These are phyloP conservation scores for Colletotrichum sublineola DNA, from an alignment of 2,329 filamentous ascomycete genomes.

Conservation along the genomic window DNA sequence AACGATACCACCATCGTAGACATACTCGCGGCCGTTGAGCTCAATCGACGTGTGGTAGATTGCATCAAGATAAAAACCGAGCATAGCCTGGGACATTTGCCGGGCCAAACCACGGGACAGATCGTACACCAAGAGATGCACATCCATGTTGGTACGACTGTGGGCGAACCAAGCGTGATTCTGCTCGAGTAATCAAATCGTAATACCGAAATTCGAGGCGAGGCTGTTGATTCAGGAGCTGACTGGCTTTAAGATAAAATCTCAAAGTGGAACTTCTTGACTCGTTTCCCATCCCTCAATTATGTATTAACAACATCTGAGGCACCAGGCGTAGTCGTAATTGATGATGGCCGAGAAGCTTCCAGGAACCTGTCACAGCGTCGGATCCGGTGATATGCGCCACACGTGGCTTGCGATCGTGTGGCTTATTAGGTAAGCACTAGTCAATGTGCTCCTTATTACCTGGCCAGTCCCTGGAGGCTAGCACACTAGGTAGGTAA, in stretches of 20 bases:
- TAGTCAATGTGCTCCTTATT: neutral
- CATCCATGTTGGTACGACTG: constrained; percentile 69
- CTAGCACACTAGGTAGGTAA: neutral
- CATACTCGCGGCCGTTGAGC: constrained; percentile 86
- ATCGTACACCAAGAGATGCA: constrained; percentile 84
- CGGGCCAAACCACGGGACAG: constrained; percentile 73
- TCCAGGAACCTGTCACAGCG: constrained; percentile 22
- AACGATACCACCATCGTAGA: constrained; percentile 90
- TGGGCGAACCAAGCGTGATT: neutral
- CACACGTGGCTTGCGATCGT: constrained; percentile 26
- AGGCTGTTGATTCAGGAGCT: neutral
- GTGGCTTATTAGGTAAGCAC: neutral
- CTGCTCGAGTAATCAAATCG: neutral
- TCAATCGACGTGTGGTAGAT: constrained; percentile 96
- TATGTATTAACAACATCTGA: constrained; percentile 8
- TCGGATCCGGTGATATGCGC: constrained; percentile 29
- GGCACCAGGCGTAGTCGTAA: constrained; percentile 38
- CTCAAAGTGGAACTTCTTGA: no score
- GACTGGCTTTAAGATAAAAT: neutral
- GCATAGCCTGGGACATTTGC: constrained; percentile 65
- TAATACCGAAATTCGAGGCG: neutral
- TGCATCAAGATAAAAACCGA: constrained; percentile 81
- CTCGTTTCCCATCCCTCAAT: neutral
- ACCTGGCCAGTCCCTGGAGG: neutral
- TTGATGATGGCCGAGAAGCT: constrained; percentile 34